These are phyloP conservation scores for Fallopia convolvulus DNA, from an alignment of 148 eudicot genomes.

Conservation along the genomic window DNA sequence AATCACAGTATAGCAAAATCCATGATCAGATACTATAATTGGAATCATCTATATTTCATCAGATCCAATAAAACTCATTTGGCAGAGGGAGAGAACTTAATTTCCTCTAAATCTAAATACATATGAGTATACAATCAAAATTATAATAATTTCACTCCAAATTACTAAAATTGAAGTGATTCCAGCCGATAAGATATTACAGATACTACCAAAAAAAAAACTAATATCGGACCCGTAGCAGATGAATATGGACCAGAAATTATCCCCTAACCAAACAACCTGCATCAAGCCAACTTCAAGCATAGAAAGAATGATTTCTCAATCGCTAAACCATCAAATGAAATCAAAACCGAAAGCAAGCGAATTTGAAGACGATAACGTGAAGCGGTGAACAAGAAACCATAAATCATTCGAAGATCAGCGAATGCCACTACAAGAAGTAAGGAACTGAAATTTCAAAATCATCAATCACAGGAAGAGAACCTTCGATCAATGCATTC, in stretches of 20 bases:
- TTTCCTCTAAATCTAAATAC: not conserved
- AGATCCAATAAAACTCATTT: not conserved
- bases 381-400: slow-evolving; percentile 1
- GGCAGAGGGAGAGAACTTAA: not conserved
- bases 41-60: not conserved
- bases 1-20: slow-evolving; percentile 1
- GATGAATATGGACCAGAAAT: not conserved
- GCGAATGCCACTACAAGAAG: slow-evolving; percentile 3
- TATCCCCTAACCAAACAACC: not conserved
- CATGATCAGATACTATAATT: slow-evolving; percentile 10
- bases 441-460: slow-evolving; percentile 6
- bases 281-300: not conserved
- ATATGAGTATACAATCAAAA: not conserved
- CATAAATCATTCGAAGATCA: slow-evolving; percentile 2
- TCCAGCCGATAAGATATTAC: not conserved
- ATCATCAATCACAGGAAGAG: not conserved
- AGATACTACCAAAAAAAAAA: not conserved
- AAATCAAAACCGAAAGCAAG: not conserved
- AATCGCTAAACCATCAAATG: not conserved
- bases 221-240: not conserved
- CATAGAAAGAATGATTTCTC: not conserved
- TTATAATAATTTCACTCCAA: not conserved
- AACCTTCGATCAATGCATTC: not conserved
- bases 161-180: not conserved
- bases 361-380: slow-evolving; percentile 4